Evolutionary conservation across 1,284 basidiomycete genomes (phyloP).

Genomic region (Neonothopanus nambi): DNA sequence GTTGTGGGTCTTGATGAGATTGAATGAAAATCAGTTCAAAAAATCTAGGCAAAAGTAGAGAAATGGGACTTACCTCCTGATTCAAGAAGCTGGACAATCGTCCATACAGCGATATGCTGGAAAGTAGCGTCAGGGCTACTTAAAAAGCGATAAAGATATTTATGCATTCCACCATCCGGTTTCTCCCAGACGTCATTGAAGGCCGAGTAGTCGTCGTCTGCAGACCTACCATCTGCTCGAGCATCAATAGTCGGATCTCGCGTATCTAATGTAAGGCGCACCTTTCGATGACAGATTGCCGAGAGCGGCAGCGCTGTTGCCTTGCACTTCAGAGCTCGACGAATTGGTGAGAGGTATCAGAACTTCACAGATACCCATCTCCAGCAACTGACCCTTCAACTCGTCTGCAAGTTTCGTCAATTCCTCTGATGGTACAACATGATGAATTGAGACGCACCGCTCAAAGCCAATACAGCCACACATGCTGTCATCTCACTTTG

Average conservation of each 20-base stretch:
- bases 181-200: conserved; percentile 99
- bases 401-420: conserved; percentile 62
- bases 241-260: background rate
- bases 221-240: conserved; percentile 64
- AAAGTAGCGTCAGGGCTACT: conserved; percentile 97
- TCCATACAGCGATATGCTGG: conserved; percentile 99
- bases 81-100: conserved; percentile 95
- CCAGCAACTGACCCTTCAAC: conserved; percentile 90
- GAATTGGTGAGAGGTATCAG: conserved; percentile 97
- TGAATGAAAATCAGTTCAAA: conserved; percentile 13
- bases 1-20: conserved; percentile 69
- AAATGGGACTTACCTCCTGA: conserved; percentile 67
- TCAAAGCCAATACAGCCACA: conserved; percentile 91
- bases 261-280: conserved; percentile 30
- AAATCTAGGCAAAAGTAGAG: background rate
- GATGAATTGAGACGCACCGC: conserved; percentile 55
- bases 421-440: conserved; percentile 12
- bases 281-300: conserved; percentile 98
- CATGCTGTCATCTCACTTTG: conserved; percentile 99
- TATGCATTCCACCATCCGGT: conserved; percentile 96
- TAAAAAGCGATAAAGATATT: conserved; percentile 93
- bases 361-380: conserved; percentile 99
- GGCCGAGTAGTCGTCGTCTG: conserved; percentile 93
- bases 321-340: conserved; percentile 96
- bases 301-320: conserved; percentile 96